Conservation (phyloP, 208 protist genomes). For the Leishmania lainsoni region DNA sequence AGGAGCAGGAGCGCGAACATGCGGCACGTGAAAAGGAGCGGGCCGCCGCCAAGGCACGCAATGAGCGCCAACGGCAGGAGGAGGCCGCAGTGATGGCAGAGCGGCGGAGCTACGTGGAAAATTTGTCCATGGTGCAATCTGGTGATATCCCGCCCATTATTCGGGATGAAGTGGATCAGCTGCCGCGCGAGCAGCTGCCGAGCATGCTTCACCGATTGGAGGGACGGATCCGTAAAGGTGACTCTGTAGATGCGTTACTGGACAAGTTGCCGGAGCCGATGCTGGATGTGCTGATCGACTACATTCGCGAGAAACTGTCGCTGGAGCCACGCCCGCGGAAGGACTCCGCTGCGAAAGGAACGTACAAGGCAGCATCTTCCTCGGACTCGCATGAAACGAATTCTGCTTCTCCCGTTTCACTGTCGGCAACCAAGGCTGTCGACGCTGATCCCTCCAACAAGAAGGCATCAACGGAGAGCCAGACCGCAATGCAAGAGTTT, state of each 20-base stretch:
- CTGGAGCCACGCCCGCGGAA: slow-evolving; percentile 44
- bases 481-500: slow-evolving; percentile 53
- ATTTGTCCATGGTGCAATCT: slow-evolving; percentile 71
- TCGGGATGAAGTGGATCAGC: slow-evolving; percentile 68
- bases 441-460: neutral
- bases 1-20: slow-evolving; percentile 47
- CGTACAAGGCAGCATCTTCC: neutral
- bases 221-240: slow-evolving; percentile 54
- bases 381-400: neutral
- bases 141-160: slow-evolving; percentile 79
- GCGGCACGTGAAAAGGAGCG: slow-evolving; percentile 36
- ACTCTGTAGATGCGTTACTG: slow-evolving; percentile 82
- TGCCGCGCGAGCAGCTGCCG: slow-evolving; percentile 71
- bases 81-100: slow-evolving; percentile 69
- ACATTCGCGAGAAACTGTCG: slow-evolving; percentile 79
- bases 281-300: slow-evolving; percentile 59
- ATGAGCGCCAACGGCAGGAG: slow-evolving; percentile 45
- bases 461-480: neutral
- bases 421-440: neutral
- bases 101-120: slow-evolving; percentile 72
- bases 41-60: slow-evolving; percentile 32
- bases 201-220: slow-evolving; percentile 78
- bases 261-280: slow-evolving; percentile 76
- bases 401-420: neutral
- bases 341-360: neutral